phyloP scores from a whole-genome alignment of 2,329 filamentous ascomycete genomes.

The Huntiella abstrusa region DNA sequence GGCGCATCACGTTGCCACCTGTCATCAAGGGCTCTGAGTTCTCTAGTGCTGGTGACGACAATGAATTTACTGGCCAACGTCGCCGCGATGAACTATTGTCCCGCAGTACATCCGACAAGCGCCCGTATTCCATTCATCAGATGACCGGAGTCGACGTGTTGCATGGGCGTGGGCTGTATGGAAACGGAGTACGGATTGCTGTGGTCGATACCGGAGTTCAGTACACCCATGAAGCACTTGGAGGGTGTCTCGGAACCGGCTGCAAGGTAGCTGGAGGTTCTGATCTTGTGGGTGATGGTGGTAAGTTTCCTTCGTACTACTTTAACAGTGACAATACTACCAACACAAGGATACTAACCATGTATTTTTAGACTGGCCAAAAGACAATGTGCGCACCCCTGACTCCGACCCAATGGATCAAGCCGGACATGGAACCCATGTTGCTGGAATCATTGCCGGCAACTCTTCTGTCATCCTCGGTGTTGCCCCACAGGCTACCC shows the following conservation, averaged over 20 bases:
- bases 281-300: constrained; percentile 19
- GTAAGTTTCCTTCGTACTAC: neutral
- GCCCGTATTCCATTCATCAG: constrained; percentile 20
- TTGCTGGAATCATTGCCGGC: constrained; percentile 17
- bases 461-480: constrained; percentile 18
- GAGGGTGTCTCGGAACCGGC: constrained; percentile 22
- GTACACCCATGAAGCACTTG: constrained; percentile 20
- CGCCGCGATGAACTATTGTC: too few relatives aligned
- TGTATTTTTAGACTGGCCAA: constrained; percentile 3
- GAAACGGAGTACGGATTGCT: constrained; percentile 21
- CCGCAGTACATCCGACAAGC: neutral
- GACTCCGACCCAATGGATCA: constrained; percentile 30
- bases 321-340: neutral
- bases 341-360: neutral
- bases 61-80: too few relatives aligned
- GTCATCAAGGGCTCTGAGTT: neutral
- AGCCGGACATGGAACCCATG: constrained; percentile 21
- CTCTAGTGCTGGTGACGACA: too few relatives aligned
- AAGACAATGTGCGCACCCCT: constrained; percentile 18
- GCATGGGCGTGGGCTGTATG: constrained; percentile 20
- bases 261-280: constrained; percentile 22
- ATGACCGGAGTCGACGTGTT: constrained; percentile 23
- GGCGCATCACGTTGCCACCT: neutral
- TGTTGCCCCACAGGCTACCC: constrained; percentile 14
- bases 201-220: constrained; percentile 24